Evolutionary conservation across 768 basidiomycete species (phyloP).

Genomic region (Lactarius hatsudake): DNA sequence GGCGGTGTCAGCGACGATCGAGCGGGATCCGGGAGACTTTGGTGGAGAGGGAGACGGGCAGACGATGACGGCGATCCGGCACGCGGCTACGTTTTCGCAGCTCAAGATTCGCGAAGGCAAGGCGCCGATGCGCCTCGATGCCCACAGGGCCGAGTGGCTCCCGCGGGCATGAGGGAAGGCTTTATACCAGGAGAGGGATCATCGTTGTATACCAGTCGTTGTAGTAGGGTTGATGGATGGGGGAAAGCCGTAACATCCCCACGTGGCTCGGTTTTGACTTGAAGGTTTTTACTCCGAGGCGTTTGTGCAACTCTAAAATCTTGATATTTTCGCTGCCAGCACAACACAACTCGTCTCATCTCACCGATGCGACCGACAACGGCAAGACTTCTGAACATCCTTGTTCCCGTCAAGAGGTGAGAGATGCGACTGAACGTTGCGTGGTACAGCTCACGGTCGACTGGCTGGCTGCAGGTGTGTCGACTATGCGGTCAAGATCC

Average conservation of each 20-base stretch:
- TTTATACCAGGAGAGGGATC: no score
- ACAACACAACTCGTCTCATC: neutral
- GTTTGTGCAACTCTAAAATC: slow-evolving; percentile 2
- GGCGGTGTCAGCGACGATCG: slow-evolving; percentile 30
- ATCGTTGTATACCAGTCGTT: neutral
- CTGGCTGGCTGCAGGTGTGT: slow-evolving; percentile 58
- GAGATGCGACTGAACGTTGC: slow-evolving; percentile 21
- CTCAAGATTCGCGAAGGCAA: slow-evolving; percentile 24
- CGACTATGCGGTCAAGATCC: slow-evolving; percentile 98
- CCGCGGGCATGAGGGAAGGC: slow-evolving; percentile 9
- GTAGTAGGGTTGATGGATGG: neutral
- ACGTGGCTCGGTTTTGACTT: neutral
- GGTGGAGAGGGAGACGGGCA: neutral
- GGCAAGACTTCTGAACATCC: slow-evolving; percentile 73
- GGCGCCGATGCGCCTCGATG: slow-evolving; percentile 27
- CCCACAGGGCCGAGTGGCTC: slow-evolving; percentile 34
- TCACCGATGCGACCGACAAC: slow-evolving; percentile 69
- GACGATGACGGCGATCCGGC: slow-evolving; percentile 19
- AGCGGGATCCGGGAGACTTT: slow-evolving; percentile 19
- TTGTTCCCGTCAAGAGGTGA: slow-evolving; percentile 92
- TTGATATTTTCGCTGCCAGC: neutral
- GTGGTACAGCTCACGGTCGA: slow-evolving; percentile 2
- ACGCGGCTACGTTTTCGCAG: slow-evolving; percentile 22
- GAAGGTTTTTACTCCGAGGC: slow-evolving; percentile 1
- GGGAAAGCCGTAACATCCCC: neutral